Conservation (phyloP, 306 rosid genomes). For the cucumber (Cucumis sativus) region DNA sequence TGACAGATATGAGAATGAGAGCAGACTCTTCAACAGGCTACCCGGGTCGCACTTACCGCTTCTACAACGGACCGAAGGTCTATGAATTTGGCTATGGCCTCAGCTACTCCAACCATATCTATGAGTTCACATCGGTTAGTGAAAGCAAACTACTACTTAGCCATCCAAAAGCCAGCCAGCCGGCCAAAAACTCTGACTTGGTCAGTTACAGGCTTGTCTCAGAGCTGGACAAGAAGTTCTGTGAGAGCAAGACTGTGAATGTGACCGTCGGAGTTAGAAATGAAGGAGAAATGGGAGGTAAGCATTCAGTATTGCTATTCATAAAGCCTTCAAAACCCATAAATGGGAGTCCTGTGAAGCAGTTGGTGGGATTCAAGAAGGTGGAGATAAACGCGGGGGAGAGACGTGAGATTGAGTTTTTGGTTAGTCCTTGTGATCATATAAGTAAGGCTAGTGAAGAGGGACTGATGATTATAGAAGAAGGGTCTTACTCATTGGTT, state of each 20-base stretch:
- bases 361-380: constrained; percentile 56
- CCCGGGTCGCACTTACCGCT: constrained; percentile 77
- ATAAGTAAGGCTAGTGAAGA: constrained; percentile 57
- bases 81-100: constrained; percentile 80
- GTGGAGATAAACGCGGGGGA: constrained; percentile 52
- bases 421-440: constrained; percentile 68
- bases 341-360: constrained; percentile 44
- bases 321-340: constrained; percentile 17
- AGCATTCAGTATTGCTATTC: constrained; percentile 64
- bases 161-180: constrained; percentile 26
- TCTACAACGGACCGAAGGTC: constrained; percentile 61
- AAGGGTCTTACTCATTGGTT: constrained; percentile 55
- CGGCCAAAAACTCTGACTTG: constrained; percentile 30
- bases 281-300: constrained; percentile 62
- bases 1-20: constrained; percentile 99
- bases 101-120: constrained; percentile 62
- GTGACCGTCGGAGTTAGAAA: constrained; percentile 46
- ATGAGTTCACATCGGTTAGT: constrained; percentile 37
- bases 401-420: constrained; percentile 36
- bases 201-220: constrained; percentile 41
- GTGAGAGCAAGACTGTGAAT: constrained; percentile 33
- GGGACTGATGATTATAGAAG: constrained; percentile 58
- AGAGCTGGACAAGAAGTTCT: constrained; percentile 34
- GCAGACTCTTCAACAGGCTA: constrained; percentile 47
- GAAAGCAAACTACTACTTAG: constrained; percentile 42